Evolutionary conservation across 192 early-diverging fungal genomes (phyloP).

Genomic region (Coemansia furcata): DNA sequence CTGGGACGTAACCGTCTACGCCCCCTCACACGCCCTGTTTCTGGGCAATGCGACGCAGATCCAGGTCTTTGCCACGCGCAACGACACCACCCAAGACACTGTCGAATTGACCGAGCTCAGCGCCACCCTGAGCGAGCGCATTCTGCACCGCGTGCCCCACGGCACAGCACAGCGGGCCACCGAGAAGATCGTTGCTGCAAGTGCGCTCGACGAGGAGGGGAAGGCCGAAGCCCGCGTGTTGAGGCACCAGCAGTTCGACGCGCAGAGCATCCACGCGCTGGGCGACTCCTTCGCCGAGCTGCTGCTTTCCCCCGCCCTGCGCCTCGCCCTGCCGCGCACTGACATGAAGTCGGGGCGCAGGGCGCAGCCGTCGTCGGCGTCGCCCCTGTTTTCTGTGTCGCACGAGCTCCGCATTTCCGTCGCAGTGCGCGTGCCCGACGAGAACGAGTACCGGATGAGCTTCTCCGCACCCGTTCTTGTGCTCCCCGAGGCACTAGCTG

Average conservation of each 20-base stretch:
- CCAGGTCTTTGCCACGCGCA: slow-evolving; percentile 26
- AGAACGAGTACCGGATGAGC: slow-evolving; percentile 8
- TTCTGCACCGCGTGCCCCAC: slow-evolving; percentile 18
- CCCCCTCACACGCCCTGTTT: slow-evolving; percentile 27
- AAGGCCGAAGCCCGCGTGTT: neutral
- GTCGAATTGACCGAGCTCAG: slow-evolving; percentile 26
- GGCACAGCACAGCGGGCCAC: slow-evolving; percentile 12
- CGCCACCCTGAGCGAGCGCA: slow-evolving; percentile 21
- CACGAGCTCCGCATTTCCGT: slow-evolving; percentile 23
- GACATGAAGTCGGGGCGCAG: neutral
- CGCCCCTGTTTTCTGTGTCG: slow-evolving; percentile 34
- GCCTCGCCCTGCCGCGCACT: slow-evolving; percentile 3
- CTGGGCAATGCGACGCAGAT: slow-evolving; percentile 13
- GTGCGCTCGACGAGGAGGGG: slow-evolving; percentile 9
- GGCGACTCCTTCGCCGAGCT: slow-evolving; percentile 39
- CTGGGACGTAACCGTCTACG: slow-evolving; percentile 29
- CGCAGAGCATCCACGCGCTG: slow-evolving; percentile 32
- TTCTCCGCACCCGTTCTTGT: slow-evolving; percentile 24
- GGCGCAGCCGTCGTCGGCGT: slow-evolving; percentile 34
- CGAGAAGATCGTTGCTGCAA: slow-evolving; percentile 7
- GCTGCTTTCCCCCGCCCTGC: slow-evolving; percentile 15
- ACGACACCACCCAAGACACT: neutral
- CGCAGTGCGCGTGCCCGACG: slow-evolving; percentile 8
- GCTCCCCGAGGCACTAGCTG: slow-evolving; percentile 26
- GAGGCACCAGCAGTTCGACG: slow-evolving; percentile 15